Percentiles rank a stretch among this genome's conserved stretches.
Evolutionary conservation across 1,284 basidiomycete species (phyloP).

Genomic region (Mrakiaceae sp.): DNA sequence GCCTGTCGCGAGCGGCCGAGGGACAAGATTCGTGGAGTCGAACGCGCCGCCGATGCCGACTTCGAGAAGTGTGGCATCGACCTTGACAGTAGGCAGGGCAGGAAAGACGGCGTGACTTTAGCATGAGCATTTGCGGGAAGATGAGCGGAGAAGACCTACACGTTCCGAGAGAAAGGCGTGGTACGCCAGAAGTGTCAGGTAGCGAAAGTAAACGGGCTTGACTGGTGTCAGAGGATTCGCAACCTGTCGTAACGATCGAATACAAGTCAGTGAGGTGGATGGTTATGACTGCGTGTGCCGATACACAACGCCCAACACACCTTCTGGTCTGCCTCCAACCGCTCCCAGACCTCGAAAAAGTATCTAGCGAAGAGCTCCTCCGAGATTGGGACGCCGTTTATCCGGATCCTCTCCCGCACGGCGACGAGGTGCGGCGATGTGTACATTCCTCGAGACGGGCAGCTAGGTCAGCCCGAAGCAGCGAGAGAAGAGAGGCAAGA

Average conservation of each 20-base stretch:
- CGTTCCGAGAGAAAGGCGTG: constrained; percentile 74
- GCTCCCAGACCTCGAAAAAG: constrained; percentile 97
- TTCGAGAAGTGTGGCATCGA: constrained; percentile 86
- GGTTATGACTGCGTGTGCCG: neutral
- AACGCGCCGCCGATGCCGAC: constrained; percentile 92
- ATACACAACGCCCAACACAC: constrained; percentile 34
- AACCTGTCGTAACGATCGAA: constrained; percentile 35
- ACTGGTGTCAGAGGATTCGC: constrained; percentile 47
- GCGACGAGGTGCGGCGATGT: constrained; percentile 95
- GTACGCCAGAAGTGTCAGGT: constrained; percentile 82
- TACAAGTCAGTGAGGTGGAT: neutral
- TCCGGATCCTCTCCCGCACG: constrained; percentile 87
- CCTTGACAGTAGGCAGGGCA: constrained; percentile 30
- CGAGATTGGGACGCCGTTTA: constrained; percentile 80
- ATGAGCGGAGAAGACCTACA: constrained; percentile 32
- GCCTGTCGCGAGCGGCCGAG: constrained; percentile 76
- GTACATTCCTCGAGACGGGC: constrained; percentile 59
- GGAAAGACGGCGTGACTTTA: neutral
- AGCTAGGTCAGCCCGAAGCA: neutral
- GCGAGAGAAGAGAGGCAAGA: neutral
- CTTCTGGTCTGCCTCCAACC: constrained; percentile 54
- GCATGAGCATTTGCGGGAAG: neutral
- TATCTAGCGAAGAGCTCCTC: constrained; percentile 80
- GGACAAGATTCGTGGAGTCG: constrained; percentile 95
- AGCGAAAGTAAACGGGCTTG: constrained; percentile 90